Evolutionary conservation across 164 flowering plant genomes (phyloP).

Genomic region (Sextonia rubra): DNA sequence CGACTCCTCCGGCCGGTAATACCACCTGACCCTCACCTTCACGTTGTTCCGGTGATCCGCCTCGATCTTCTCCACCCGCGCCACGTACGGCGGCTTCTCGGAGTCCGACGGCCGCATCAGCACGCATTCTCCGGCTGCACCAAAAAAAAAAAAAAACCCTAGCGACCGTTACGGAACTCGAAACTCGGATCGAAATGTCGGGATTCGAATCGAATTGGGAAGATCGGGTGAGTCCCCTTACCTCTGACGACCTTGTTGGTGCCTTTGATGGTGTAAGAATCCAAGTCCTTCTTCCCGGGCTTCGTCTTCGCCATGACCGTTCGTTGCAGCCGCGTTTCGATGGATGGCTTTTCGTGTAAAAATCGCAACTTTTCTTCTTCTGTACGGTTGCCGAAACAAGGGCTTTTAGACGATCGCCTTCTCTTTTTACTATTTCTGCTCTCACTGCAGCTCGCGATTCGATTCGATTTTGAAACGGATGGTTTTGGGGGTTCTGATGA

Average conservation of each 20-base stretch:
- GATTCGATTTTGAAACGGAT: too few relatives aligned
- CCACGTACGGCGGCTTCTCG: constrained; percentile 54
- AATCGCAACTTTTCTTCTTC: too few relatives aligned
- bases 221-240: constrained; percentile 7
- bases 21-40: constrained; percentile 58
- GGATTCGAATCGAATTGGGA: background rate
- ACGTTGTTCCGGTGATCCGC: constrained; percentile 39
- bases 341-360: background rate
- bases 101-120: constrained; percentile 55
- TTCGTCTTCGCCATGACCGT: constrained; percentile 45
- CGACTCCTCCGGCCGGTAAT: constrained; percentile 65
- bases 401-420: too few relatives aligned
- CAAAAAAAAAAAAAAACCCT: background rate
- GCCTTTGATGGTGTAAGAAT: constrained; percentile 55
- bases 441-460: too few relatives aligned
- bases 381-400: too few relatives aligned
- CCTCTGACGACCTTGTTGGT: constrained; percentile 55
- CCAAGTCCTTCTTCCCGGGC: constrained; percentile 44
- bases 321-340: background rate
- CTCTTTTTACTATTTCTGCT: too few relatives aligned
- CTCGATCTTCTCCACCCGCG: constrained; percentile 57
- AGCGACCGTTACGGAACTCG: background rate
- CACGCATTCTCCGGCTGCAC: constrained; percentile 57
- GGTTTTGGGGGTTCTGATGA: too few relatives aligned
- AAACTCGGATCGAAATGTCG: background rate